Evolutionary conservation across 2,329 filamentous ascomycete species (phyloP), one percentile per base, ranked within the genome.

Genomic region (Pseudogymnoascus sp.): DNA sequence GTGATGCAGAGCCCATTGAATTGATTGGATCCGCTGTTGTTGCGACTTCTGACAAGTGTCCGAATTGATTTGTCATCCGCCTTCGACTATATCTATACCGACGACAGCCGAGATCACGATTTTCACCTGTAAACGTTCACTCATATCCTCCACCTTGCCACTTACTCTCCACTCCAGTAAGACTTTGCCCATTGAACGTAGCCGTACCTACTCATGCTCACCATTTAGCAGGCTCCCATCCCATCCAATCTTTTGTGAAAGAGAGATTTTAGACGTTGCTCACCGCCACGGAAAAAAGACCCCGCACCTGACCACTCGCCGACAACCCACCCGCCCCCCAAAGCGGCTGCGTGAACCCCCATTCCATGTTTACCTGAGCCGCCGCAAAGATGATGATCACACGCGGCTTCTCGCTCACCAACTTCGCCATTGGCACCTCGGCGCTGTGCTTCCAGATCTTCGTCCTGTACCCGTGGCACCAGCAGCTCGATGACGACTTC

Each of bases 381-480:
- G 11, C 50, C 50, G 50, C 28, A 56, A 56, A 56, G 50, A 79
- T 81, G 77, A 64, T 79, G 21, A 75, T 82, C 64, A 79, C 80
- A 0, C 79, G 80, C 65, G 73, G 76, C 18, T 78, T 83, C 68
- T 82, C 80, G 3, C 69, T 83, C 34, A 81, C 79, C 59, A 84
- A 84, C 70, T 84, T 84, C 69, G 69, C 78, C 59, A 78, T 84
- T 60, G 81, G 79, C 5, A 75, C 76, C 5, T 81, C 80, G 0
- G 82, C 82, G 0, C 75, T 84, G 6, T 73, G 72, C 21, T 84
- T 84, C 69, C 81, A 84, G 69, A 78, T 82, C 46, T 81, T 81
- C 62, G 81, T 84, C 12, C 74, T 84, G 4, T 83, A 84, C 66
- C 82, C 82, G 1, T 84, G 82, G 82, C 81, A 84, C 68, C 74